Percentiles rank a stretch among this genome's conserved stretches.
phyloP scores from a whole-genome alignment of 805 yeast species.

The Ogataea siamensis region DNA sequence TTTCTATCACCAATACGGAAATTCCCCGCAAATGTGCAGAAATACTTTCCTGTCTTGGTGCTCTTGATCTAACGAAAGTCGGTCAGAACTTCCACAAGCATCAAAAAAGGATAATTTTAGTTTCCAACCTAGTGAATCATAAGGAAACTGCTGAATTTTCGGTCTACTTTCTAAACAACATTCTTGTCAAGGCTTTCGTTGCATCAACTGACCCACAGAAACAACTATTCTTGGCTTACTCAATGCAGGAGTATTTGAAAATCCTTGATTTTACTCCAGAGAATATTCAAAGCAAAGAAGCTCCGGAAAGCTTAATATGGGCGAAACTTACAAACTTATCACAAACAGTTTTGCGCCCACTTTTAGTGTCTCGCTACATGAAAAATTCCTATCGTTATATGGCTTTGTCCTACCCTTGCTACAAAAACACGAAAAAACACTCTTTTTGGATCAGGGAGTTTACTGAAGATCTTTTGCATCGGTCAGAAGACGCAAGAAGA shows the following conservation, averaged over 20 bases:
- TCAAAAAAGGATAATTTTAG: slow-evolving; percentile 46
- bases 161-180: slow-evolving; percentile 58
- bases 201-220: slow-evolving; percentile 84
- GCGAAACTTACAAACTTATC: slow-evolving; percentile 60
- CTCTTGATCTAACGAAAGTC: slow-evolving; percentile 63
- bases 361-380: slow-evolving; percentile 70
- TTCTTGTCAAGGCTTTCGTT: slow-evolving; percentile 82
- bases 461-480: slow-evolving; percentile 61
- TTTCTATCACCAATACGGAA: slow-evolving; percentile 43
- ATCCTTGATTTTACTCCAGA: slow-evolving; percentile 44
- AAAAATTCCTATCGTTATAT: slow-evolving; percentile 47
- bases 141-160: slow-evolving; percentile 66
- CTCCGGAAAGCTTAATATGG: slow-evolving; percentile 49
- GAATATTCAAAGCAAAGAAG: slow-evolving; percentile 24
- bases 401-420: slow-evolving; percentile 61
- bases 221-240: slow-evolving; percentile 80
- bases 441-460: slow-evolving; percentile 71
- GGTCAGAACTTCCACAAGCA: slow-evolving; percentile 33
- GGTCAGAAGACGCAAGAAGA: slow-evolving; percentile 30
- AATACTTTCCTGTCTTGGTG: slow-evolving; percentile 75
- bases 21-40: slow-evolving; percentile 62
- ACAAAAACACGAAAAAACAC: slow-evolving; percentile 51
- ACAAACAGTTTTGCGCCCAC: slow-evolving; percentile 70
- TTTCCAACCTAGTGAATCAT: slow-evolving; percentile 60
- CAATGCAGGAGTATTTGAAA: slow-evolving; percentile 82